Base-by-base conservation (phyloP, 1,139 yeast species). In the Eremothecium coryli region DNA sequence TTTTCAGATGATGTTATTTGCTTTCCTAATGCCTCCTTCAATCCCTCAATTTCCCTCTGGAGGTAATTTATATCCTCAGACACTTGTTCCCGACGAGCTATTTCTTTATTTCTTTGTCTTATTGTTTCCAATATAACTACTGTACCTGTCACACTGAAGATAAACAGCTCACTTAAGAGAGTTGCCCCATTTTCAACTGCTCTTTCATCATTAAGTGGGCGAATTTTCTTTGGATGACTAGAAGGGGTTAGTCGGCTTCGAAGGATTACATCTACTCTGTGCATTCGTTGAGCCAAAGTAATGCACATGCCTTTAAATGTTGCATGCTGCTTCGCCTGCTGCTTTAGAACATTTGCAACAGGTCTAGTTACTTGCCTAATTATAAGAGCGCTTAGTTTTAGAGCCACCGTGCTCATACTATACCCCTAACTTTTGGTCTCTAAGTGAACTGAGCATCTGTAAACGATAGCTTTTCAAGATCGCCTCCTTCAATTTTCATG, bases 171-270 rank as follows among this genome's bases (percentile, higher is more conserved):
- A 26, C 90, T 78, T 5, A 85, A 60, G 50, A 84, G 75, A 32
- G 71, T 79, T 30, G 95, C 93, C 1, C 95, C 95, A 38, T 69
- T 74, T 41, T 85, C 93, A 29, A 85, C 73, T 28, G 95, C 95
- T 51, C 76, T 78, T 16, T 78, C 76, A 46, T 85, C 95, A 52
- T 82, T 85, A 49, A 85, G 66, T 0, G 95, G 95, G 31, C 94
- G 66, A 8, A 84, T 45, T 69, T 73, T 40, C 64, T 48, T 48
- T 4, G 58, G 65, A 33, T 66, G 68, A 28, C 65, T 63, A 41
- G 73, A 77, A 6, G 90, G 84, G 38, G 79, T 59, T 29, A 84
- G 65, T 26, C 73, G 66, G 72, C 75, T 69, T 33, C 86, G 69
- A 43, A 82, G 60, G 30, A 61, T 60, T 36, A 76, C 66, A 50